Percentiles rank a stretch among this genome's conserved stretches.
phyloP scores from a whole-genome alignment of 1,284 basidiomycete species.

The Pseudozyma pruni region DNA sequence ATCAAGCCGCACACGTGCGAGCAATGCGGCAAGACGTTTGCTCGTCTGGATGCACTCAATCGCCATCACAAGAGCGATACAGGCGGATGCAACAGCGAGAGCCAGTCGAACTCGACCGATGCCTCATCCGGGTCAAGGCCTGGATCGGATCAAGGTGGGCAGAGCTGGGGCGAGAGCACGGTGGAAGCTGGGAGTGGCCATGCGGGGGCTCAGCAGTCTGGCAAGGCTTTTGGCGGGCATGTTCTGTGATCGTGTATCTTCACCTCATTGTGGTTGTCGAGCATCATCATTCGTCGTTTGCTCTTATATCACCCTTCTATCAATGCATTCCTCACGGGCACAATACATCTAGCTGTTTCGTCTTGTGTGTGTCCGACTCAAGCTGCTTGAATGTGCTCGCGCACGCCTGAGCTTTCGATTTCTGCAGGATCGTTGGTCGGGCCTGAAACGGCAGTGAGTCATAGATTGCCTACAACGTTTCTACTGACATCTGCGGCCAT shows the following conservation, averaged over 20 bases:
- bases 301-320: no score
- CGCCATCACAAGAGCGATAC: conserved; percentile 65
- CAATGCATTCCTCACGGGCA: no score
- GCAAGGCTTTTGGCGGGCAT: conserved; percentile 41
- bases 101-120: conserved; percentile 36
- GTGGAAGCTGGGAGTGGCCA: neutral
- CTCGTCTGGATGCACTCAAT: conserved; percentile 89
- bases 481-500: conserved; percentile 75
- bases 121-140: conserved; percentile 15
- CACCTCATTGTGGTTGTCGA: no score
- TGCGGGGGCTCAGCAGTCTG: neutral
- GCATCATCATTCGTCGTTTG: no score
- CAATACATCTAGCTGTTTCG: no score
- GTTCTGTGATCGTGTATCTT: conserved; percentile 26
- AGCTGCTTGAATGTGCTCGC: no score
- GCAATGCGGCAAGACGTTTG: conserved; percentile 93
- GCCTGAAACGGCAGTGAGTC: no score
- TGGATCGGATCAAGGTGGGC: conserved; percentile 13
- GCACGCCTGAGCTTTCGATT: no score
- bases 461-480: no score
- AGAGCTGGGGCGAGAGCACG: neutral
- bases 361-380: no score
- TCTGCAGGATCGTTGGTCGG: no score
- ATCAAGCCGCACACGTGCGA: conserved; percentile 87
- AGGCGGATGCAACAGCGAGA: conserved; percentile 44